Percentiles rank a stretch among this genome's conserved stretches.
Evolutionary conservation across 306 rosid species (phyloP).

Genomic region (Ammopiptanthus mongolicus): DNA sequence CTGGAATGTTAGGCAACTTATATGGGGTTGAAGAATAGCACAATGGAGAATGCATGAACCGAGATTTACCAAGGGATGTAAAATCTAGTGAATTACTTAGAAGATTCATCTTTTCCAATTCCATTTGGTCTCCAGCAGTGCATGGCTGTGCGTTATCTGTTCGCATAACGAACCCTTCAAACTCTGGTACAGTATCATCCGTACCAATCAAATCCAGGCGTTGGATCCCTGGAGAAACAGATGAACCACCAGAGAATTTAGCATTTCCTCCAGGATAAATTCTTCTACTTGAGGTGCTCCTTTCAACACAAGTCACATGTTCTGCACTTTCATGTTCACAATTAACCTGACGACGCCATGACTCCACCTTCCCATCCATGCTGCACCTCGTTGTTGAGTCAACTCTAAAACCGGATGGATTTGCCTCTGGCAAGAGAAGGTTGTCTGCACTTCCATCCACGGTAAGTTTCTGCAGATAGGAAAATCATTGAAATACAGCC

Average conservation of each 20-base stretch:
- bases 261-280: constrained; percentile 27
- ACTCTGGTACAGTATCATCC: constrained; percentile 54
- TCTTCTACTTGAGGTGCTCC: constrained; percentile 32
- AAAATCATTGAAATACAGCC: constrained; percentile 16
- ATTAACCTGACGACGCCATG: constrained; percentile 20
- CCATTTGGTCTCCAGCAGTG: constrained; percentile 37
- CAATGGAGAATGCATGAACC: constrained; percentile 51
- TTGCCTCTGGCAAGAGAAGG: constrained; percentile 24
- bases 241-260: constrained; percentile 28
- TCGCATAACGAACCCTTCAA: constrained; percentile 66
- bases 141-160: constrained; percentile 46
- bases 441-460: constrained; percentile 30
- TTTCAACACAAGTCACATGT: constrained; percentile 23
- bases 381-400: constrained; percentile 22
- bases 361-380: constrained; percentile 28
- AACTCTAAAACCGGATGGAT: constrained; percentile 10
- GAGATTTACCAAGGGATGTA: constrained; percentile 54
- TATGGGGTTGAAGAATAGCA: constrained; percentile 45
- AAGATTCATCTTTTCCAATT: constrained; percentile 45
- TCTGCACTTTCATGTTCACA: constrained; percentile 29
- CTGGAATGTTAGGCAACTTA: constrained; percentile 30
- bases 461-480: constrained; percentile 34
- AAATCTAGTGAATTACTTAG: constrained; percentile 37
- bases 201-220: constrained; percentile 34
- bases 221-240: constrained; percentile 33